Evolutionary conservation across 768 basidiomycete species (phyloP), one percentile per base, ranked within the genome.

Genomic region (Galerina marginata): DNA sequence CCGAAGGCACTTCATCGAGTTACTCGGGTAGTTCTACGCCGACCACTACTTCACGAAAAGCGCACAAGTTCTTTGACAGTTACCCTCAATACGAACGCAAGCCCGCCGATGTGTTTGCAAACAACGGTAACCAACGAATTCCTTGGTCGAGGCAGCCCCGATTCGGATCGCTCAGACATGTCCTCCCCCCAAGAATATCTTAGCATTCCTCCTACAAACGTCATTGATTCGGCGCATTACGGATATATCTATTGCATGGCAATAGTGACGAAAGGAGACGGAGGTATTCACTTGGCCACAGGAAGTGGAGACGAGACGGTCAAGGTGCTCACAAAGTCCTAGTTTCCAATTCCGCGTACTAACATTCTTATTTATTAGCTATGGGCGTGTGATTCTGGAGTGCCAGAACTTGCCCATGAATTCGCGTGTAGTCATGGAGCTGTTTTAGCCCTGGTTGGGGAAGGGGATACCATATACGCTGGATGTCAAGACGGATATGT

Each of bases 401-500:
- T 54, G 9, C 87, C 84, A 0, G 72, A 70, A 20, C 75, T 87
- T 4, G 67, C 84, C 20, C 86, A 92, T 62, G 86, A 89, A 3
- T 93, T 92, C 61, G 80, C 84, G 29, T 92, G 90, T 66, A 80
- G 74, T 55, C 86, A 86, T 65, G 92, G 95, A 2, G 96, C 94
- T 0, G 87, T 97, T 6, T 79, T 95, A n/a, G 86, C 93, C 0
- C 80, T 99, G 26, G 86, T 86, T 2, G 84, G 85, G 0, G 81
- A 82, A 37, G 89, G 88, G 20, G 92, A 92, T 16, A 92, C 93
- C 1, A 81, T 98, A 20, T 97, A 90, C 67, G 96, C 93, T 6
- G 96, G 95, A 0, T 92, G 95, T 66, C 96, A 99, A 74, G 95
- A 94, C 63, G 96, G 96, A 2, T 89, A 91, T 65, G 92, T 98